Base-by-base conservation (phyloP, 176 grass and related monocot genomes). In the Saccharum officinarum region DNA sequence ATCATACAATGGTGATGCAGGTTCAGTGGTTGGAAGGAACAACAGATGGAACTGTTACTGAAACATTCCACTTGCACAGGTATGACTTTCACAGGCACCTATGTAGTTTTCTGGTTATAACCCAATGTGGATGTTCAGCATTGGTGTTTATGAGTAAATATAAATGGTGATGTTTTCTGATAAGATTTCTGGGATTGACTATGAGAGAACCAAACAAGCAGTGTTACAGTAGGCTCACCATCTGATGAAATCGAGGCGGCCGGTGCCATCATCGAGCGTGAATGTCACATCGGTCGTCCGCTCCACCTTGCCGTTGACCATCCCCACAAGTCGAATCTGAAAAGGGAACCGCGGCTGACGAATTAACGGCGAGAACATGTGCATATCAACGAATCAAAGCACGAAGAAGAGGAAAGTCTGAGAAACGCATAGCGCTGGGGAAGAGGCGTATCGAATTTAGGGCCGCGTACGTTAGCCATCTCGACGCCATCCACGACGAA, bases 201-300 rank as follows among this genome's bases (percentile, higher is more conserved):
- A 12, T 73, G 55, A 45, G 37, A 80, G 9, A 85, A 73, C 18
- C 47, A 80, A 69, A 37, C 22, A 67, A 39, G 36, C 60, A 72
- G 10, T 49, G 55, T 22, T 80, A 12, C 28, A 18, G 37, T 74
- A 26, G n/a, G 59, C 63, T 66, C 63, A 94, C 97, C 93, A 99
- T 92, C 90, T 90, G 57, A 94, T 89, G 85, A 99, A 91, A 76
- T 96, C 92, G 26, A 96, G 82, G 77, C 97, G 88, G 61, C 92
- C 90, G 5, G 97, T 92, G 82, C 97, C 92, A 41, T 99, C 97
- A 33, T 99, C 94, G 12, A 99, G 81, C 14, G 94, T 92, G 86
- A 99, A 94, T 59, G 88, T 86, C 5, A 88, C 75, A 39, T 99
- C 92, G 7, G 97, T 99, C 11, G 62, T 63, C 73, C 90, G 39